A percentile compares a stretch with the other conserved stretches of the same genome.
Evolutionary conservation across 2,329 filamentous ascomycete genomes (phyloP).

Genomic region (Talaromyces sp.): DNA sequence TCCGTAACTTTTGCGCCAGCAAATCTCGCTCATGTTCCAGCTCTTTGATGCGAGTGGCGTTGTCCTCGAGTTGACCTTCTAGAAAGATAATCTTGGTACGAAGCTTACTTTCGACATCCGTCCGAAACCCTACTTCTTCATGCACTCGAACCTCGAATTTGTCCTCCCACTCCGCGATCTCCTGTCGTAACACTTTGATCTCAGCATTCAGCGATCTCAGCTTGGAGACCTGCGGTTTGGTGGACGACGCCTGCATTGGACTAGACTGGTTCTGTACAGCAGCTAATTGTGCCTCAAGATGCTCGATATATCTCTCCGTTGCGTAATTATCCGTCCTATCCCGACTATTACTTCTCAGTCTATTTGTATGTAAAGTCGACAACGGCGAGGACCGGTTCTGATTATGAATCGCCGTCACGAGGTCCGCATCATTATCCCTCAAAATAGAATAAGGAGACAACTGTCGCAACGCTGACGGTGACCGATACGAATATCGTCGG

Average conservation of each 20-base stretch:
- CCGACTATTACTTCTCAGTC: constrained; percentile 19
- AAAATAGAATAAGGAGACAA: constrained; percentile 15
- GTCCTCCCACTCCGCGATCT: constrained; percentile 32
- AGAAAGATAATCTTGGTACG: constrained; percentile 33
- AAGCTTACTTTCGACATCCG: constrained; percentile 31
- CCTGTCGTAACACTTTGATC: constrained; percentile 33
- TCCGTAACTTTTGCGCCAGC: constrained; percentile 33
- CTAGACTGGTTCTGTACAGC: constrained; percentile 42
- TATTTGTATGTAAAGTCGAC: constrained; percentile 24
- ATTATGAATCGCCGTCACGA: not conserved
- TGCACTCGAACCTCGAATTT: constrained; percentile 36
- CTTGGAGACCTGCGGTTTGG: constrained; percentile 37
- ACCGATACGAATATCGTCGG: not conserved
- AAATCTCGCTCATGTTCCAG: constrained; percentile 35
- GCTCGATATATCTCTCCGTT: constrained; percentile 49
- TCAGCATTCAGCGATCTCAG: constrained; percentile 35
- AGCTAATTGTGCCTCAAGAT: constrained; percentile 49
- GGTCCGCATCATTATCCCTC: constrained; percentile 6
- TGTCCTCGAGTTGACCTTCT: constrained; percentile 33
- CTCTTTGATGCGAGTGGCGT: constrained; percentile 32
- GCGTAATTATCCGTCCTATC: constrained; percentile 36
- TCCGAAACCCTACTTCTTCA: constrained; percentile 31
- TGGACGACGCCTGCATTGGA: constrained; percentile 41
- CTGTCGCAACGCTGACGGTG: not conserved
- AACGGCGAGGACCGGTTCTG: constrained; percentile 15